Base-by-base conservation (phyloP, 306 rosid genomes). In the Trichosanthes cucumerina region DNA sequence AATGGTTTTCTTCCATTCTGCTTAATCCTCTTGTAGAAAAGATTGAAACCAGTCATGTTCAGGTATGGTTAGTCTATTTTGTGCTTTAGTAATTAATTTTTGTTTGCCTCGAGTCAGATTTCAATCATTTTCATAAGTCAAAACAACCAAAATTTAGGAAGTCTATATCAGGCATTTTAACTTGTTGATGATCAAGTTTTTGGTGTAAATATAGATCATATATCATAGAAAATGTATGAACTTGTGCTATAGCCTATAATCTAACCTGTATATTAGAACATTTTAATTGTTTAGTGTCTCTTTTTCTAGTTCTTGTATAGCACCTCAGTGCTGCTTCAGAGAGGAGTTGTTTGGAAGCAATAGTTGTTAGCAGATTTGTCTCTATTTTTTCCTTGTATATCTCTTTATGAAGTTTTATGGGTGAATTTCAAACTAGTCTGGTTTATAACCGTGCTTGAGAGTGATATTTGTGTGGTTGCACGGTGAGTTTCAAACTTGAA, bases 1-100 rank as follows among this genome's bases (percentile, higher is more conserved):
- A 92, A 75, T 92, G 96, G 98, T 88, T 95, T 82, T 92, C 97
- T 81, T 85, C 89, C 0, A 87, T 87, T 79, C 75, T 95, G 90
- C 92, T 95, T 53, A 89, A 86, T 80, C 96, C 97, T 54, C 87
- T 95, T 76, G 82, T 89, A 69, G 79, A 80, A 81, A 92, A 95
- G 92, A 88, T 89, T 7, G 92, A 95, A 79, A 95, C 86, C 64
- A 95, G 96, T 84, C 96, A 95, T 83, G 58, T 85, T 85, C 93
- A 92, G 97, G 98, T 94, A 76, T 60, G 78, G 43, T 23, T 31
- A 13, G 16, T 86, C 65, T 21, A 19, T 33, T 36, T 66, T 41
- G 26, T 58, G 41, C 4, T 75, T 53, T 78, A 78, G 18, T 28
- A 36, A 79, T 47, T 46, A 56, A 38, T 26, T 46, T 72, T 70